Percentiles rank a stretch among this genome's conserved stretches.
These are phyloP conservation scores for Flammula alnicola DNA, from an alignment of 1,284 basidiomycete species.

Conservation along the genomic window DNA sequence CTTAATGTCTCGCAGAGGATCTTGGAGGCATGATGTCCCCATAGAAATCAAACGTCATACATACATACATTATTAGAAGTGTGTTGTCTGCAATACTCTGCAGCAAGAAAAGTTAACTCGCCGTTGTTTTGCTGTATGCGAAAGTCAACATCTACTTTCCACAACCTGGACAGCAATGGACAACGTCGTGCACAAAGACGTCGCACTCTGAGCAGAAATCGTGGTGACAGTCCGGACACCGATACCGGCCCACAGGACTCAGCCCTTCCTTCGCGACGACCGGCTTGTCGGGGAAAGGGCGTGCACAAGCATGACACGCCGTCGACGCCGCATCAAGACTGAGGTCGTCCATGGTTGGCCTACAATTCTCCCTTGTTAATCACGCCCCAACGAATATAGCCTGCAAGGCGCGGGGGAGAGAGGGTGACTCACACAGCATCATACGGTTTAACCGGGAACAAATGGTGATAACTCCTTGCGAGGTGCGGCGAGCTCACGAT, in stretches of 20 bases:
- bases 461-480: constrained; percentile 92
- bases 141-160: constrained; percentile 55
- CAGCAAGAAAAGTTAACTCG: no score
- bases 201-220: constrained; percentile 79
- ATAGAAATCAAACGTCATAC: constrained; percentile 8
- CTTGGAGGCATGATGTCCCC: constrained; percentile 3
- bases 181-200: constrained; percentile 73
- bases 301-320: constrained; percentile 76
- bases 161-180: constrained; percentile 74
- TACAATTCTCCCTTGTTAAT: no score
- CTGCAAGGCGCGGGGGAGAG: constrained; percentile 3
- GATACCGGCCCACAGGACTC: constrained; percentile 80
- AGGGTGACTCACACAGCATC: constrained; percentile 79
- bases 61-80: no score
- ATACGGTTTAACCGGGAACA: constrained; percentile 89
- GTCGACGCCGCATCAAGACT: no score
- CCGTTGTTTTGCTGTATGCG: no score
- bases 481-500: constrained; percentile 98
- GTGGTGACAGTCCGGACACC: constrained; percentile 59
- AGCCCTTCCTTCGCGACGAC: constrained; percentile 60
- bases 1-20: constrained; percentile 5
- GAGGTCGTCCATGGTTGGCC: constrained; percentile 35
- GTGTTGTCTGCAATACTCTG: no score
- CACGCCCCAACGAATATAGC: no score
- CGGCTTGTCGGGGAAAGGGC: constrained; percentile 54